A percentile compares a stretch with the other conserved stretches of the same genome.
These are phyloP conservation scores for Coniella lustricola DNA, from an alignment of 2,329 filamentous ascomycete genomes.

Conservation along the genomic window DNA sequence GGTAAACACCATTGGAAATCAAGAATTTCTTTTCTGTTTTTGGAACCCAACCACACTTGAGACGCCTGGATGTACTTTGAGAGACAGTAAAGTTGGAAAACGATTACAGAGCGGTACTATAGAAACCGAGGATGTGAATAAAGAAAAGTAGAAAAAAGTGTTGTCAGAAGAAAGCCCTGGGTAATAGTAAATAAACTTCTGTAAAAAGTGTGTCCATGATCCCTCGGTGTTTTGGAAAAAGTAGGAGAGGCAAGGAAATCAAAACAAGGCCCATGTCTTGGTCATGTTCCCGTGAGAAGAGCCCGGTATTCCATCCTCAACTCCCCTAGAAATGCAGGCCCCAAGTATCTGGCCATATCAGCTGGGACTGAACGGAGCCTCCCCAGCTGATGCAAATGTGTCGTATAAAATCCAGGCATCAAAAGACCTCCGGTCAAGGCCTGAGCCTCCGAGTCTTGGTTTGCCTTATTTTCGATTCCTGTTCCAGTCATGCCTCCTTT, in stretches of 20 bases:
- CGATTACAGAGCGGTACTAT: slow-evolving; percentile 22
- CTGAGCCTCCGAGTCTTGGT: slow-evolving; percentile 1
- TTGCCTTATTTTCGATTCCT: neutral
- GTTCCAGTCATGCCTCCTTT: neutral
- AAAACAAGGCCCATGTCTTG: slow-evolving; percentile 14
- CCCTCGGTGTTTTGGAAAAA: slow-evolving; percentile 13
- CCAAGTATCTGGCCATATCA: slow-evolving; percentile 12
- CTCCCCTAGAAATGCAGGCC: slow-evolving; percentile 17
- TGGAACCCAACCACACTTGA: neutral
- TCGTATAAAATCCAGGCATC: slow-evolving; percentile 16
- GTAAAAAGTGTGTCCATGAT: slow-evolving; percentile 14
- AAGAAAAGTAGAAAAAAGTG: slow-evolving; percentile 21
- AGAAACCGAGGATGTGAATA: slow-evolving; percentile 19
- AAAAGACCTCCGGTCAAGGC: slow-evolving; percentile 3
- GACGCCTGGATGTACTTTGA: slow-evolving; percentile 9
- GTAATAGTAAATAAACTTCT: slow-evolving; percentile 17
- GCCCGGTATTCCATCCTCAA: slow-evolving; percentile 11
- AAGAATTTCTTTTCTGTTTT: neutral
- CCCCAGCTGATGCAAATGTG: slow-evolving; percentile 17
- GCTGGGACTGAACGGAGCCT: slow-evolving; percentile 11
- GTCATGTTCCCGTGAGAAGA: slow-evolving; percentile 16
- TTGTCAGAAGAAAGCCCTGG: slow-evolving; percentile 13
- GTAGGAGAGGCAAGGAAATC: slow-evolving; percentile 11
- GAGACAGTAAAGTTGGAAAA: slow-evolving; percentile 12
- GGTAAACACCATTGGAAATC: neutral